These are phyloP conservation scores for Kazachstania psychrophila DNA, from an alignment of 805 yeast genomes.

Conservation along the genomic window DNA sequence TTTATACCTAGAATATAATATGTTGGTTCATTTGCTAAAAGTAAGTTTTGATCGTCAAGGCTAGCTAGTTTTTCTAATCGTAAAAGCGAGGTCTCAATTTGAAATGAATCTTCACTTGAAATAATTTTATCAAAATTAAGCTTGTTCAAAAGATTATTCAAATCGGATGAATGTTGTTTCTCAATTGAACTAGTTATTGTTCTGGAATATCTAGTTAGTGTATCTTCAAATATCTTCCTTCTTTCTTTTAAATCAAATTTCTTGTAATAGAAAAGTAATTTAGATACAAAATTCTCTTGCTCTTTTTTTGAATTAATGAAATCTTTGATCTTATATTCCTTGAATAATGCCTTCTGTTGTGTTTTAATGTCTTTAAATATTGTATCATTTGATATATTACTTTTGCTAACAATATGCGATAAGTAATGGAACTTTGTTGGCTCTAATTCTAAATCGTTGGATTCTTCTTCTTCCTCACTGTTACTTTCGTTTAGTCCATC, in stretches of 20 bases:
- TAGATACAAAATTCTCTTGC: conserved; percentile 19
- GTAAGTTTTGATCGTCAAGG: conserved; percentile 1
- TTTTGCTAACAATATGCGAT: conserved; percentile 25
- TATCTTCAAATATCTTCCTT: conserved; percentile 9
- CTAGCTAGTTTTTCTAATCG: conserved; percentile 14
- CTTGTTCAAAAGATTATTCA: conserved; percentile 1
- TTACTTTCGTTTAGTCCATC: not conserved
- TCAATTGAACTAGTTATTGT: not conserved
- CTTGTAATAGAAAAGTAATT: conserved; percentile 24
- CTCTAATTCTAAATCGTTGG: conserved; percentile 10
- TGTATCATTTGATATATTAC: conserved; percentile 14
- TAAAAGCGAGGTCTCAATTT: conserved; percentile 18
- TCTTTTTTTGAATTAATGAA: conserved; percentile 15
- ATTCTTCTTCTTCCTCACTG: conserved; percentile 4
- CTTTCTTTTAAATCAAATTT: conserved; percentile 14
- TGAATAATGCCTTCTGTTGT: conserved; percentile 18
- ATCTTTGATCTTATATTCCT: conserved; percentile 17
- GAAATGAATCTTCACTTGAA: conserved; percentile 9
- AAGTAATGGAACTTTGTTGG: conserved; percentile 28
- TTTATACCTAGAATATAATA: conserved; percentile 24
- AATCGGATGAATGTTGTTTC: not conserved
- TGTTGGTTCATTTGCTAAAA: conserved; percentile 10
- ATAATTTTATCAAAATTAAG: conserved; percentile 5
- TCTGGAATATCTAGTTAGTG: conserved; percentile 6
- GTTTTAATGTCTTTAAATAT: conserved; percentile 21